A percentile compares a stretch with the other conserved stretches of the same genome.
Conservation (phyloP, 805 yeast species). For the Yarrowia yakushimensis region DNA sequence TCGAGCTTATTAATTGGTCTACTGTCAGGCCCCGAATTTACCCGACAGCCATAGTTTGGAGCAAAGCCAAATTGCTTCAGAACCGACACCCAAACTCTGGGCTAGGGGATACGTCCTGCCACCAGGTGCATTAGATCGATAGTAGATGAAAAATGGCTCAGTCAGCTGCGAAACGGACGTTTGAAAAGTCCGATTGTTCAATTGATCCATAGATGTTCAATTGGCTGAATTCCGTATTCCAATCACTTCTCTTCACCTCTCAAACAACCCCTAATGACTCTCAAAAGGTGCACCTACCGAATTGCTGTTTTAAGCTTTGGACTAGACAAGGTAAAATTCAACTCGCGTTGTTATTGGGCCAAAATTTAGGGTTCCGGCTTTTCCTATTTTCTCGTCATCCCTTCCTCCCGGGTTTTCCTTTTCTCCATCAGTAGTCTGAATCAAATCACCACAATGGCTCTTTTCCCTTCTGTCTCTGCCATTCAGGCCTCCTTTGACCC, state of each 20-base stretch:
- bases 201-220: not conserved
- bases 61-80: constrained; percentile 24
- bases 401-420: constrained; percentile 20
- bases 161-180: not conserved
- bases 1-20: constrained; percentile 19
- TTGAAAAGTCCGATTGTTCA: not conserved
- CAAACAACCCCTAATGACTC: not conserved
- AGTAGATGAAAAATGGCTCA: constrained; percentile 13
- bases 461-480: constrained; percentile 41
- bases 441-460: constrained; percentile 34
- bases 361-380: not conserved
- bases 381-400: constrained; percentile 11
- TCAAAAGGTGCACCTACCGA: not conserved
- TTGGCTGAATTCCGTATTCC: not conserved
- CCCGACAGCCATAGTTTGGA: constrained; percentile 21
- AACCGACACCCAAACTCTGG: constrained; percentile 13
- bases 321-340: not conserved
- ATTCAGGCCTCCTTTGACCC: constrained; percentile 41
- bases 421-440: constrained; percentile 25
- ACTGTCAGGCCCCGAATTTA: constrained; percentile 9
- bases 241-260: too few relatives aligned
- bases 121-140: constrained; percentile 8
- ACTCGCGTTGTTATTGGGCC: constrained; percentile 21
- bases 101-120: constrained; percentile 7
- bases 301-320: not conserved